Conservation (phyloP, 192 early-diverging fungal species). For the Coemansia interrupta region DNA sequence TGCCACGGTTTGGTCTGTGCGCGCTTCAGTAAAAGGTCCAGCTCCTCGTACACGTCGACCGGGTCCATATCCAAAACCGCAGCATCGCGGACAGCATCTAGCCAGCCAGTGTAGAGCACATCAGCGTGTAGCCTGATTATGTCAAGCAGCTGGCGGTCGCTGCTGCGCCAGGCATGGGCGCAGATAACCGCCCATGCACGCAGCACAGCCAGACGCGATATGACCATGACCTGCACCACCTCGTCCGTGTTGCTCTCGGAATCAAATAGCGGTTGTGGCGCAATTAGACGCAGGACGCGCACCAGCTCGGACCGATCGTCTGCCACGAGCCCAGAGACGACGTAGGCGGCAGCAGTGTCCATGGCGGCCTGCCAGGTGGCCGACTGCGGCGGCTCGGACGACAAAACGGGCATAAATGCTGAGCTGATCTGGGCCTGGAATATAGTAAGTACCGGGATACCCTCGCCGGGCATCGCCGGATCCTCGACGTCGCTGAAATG, state of each 20-base stretch:
- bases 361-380: constrained; percentile 16
- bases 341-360: constrained; percentile 24
- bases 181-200: constrained; percentile 24
- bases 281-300: constrained; percentile 34
- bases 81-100: constrained; percentile 34
- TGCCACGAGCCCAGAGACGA: constrained; percentile 22
- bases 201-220: constrained; percentile 19
- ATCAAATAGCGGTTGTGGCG: constrained; percentile 22
- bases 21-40: not conserved
- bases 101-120: constrained; percentile 25
- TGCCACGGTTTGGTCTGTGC: not conserved
- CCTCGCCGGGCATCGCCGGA: constrained; percentile 75
- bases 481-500: constrained; percentile 74
- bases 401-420: constrained; percentile 75
- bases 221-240: constrained; percentile 23
- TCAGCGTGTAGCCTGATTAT: constrained; percentile 21
- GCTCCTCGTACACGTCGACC: constrained; percentile 16
- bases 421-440: constrained; percentile 94
- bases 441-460: constrained; percentile 75
- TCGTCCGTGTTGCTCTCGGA: not conserved
- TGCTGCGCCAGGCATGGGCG: not conserved
- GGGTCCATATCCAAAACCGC: constrained; percentile 16
- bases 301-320: constrained; percentile 19
- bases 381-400: not conserved
- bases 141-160: constrained; percentile 9